Conservation (phyloP, 495 filamentous ascomycete species). For the Neurospora sp. region DNA sequence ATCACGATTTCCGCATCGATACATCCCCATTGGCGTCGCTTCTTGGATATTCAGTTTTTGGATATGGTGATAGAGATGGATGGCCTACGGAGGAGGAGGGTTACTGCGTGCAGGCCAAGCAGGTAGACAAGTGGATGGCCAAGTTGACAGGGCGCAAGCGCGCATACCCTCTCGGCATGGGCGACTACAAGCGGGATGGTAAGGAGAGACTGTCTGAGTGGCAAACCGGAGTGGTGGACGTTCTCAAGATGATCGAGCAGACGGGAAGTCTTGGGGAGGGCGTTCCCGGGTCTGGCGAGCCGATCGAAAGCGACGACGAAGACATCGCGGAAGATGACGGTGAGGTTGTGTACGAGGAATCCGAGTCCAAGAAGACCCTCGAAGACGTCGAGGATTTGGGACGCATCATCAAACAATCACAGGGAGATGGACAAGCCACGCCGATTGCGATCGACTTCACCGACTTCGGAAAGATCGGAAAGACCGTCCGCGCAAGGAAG, state of each 20-base stretch:
- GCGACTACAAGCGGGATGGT: slow-evolving; percentile 69
- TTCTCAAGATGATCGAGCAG: slow-evolving; percentile 48
- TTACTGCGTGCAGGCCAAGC: slow-evolving; percentile 81
- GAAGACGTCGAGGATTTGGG: slow-evolving; percentile 87
- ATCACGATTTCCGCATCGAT: slow-evolving; percentile 92
- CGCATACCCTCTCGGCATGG: slow-evolving; percentile 78
- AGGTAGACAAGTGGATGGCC: slow-evolving; percentile 92
- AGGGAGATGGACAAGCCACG: slow-evolving; percentile 25
- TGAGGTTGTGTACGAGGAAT: slow-evolving; percentile 41
- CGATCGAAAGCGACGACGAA: slow-evolving; percentile 75
- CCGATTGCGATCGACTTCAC: slow-evolving; percentile 85
- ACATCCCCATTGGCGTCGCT: slow-evolving; percentile 68
- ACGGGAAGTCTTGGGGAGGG: slow-evolving; percentile 69
- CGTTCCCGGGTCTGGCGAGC: slow-evolving; percentile 68
- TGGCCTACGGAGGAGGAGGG: slow-evolving; percentile 88
- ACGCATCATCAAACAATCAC: slow-evolving; percentile 42
- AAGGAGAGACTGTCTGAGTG: slow-evolving; percentile 60
- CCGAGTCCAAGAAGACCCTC: slow-evolving; percentile 31
- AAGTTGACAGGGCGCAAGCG: slow-evolving; percentile 71
- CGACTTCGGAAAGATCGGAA: slow-evolving; percentile 35
- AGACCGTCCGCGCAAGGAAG: slow-evolving; percentile 38
- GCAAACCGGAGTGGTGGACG: slow-evolving; percentile 62
- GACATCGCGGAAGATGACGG: slow-evolving; percentile 48
- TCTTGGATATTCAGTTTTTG: slow-evolving; percentile 86
- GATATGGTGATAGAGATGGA: slow-evolving; percentile 79